Conservation (phyloP, 805 yeast genomes). For the Starmerella khaoyaiensis region DNA sequence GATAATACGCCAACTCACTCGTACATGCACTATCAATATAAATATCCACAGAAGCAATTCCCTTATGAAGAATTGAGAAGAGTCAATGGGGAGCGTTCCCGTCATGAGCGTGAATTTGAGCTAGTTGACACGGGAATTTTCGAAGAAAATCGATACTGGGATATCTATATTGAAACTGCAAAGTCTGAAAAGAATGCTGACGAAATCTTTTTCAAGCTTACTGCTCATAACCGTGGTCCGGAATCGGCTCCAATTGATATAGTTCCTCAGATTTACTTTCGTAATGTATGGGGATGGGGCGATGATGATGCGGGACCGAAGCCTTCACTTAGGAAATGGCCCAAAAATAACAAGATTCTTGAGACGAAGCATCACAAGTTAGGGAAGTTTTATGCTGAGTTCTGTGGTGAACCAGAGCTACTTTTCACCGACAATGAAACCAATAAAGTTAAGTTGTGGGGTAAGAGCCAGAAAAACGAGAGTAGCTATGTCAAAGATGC, state of each 20-base stretch:
- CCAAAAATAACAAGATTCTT: slow-evolving; percentile 34
- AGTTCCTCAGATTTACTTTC: slow-evolving; percentile 67
- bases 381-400: slow-evolving; percentile 51
- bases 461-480: slow-evolving; percentile 39
- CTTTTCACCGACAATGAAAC: slow-evolving; percentile 86
- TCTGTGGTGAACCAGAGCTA: slow-evolving; percentile 40
- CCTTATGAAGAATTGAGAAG: slow-evolving; percentile 67
- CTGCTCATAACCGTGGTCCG: slow-evolving; percentile 74
- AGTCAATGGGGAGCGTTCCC: slow-evolving; percentile 52
- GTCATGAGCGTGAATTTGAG: slow-evolving; percentile 65
- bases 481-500: slow-evolving; percentile 68
- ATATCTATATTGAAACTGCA: slow-evolving; percentile 80
- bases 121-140: slow-evolving; percentile 61
- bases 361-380: slow-evolving; percentile 54
- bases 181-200: slow-evolving; percentile 71
- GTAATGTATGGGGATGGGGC: slow-evolving; percentile 89
- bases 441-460: slow-evolving; percentile 54
- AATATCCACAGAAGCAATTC: slow-evolving; percentile 76
- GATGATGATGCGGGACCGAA: slow-evolving; percentile 29
- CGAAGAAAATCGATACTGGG: slow-evolving; percentile 63
- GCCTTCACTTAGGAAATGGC: slow-evolving; percentile 31
- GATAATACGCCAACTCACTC: slow-evolving; percentile 91
- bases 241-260: slow-evolving; percentile 82
- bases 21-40: slow-evolving; percentile 80
- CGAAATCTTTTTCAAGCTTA: slow-evolving; percentile 66